These are phyloP conservation scores for Sphaerulina populicola DNA, from an alignment of 2,329 filamentous ascomycete genomes.

Conservation along the genomic window DNA sequence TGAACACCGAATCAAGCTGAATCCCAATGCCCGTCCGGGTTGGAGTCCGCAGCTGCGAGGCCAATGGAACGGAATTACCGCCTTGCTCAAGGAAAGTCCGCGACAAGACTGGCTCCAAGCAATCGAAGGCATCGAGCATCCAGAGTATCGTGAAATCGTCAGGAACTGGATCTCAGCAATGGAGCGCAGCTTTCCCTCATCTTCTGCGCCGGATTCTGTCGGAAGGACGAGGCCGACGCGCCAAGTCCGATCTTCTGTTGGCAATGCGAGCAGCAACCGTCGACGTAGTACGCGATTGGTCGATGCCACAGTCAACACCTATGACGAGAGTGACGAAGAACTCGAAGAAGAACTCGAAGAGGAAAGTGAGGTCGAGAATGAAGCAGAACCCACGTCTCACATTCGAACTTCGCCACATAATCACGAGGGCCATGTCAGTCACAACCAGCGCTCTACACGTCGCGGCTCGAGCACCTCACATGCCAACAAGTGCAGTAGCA, in stretches of 20 bases:
- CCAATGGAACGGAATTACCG: conserved; percentile 15
- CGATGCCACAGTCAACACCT: conserved; percentile 12
- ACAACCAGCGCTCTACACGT: conserved; percentile 5
- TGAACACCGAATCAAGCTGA: conserved; percentile 12
- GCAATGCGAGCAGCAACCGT: conserved; percentile 13
- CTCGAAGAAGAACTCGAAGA: conserved; percentile 8
- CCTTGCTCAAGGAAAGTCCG: conserved; percentile 15
- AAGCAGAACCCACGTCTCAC: neutral
- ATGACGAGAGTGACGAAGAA: conserved; percentile 16
- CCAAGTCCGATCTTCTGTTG: conserved; percentile 14
- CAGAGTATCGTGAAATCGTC: conserved; percentile 10
- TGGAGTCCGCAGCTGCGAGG: conserved; percentile 17
- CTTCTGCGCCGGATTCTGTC: neutral
- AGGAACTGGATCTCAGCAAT: conserved; percentile 16
- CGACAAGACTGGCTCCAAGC: conserved; percentile 11
- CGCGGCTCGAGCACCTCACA: conserved; percentile 15
- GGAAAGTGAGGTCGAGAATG: conserved; percentile 7
- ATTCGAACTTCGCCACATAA: neutral
- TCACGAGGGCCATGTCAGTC: conserved; percentile 17
- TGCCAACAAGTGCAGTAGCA: conserved; percentile 13
- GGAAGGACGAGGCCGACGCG: conserved; percentile 7
- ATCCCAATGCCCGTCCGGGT: conserved; percentile 14
- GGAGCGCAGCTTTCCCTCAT: conserved; percentile 13
- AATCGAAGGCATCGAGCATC: conserved; percentile 7
- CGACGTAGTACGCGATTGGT: conserved; percentile 19